Percentiles rank a stretch among this genome's conserved stretches.
phyloP scores from a whole-genome alignment of 345 rosid genomes.

The Ricinus communis region DNA sequence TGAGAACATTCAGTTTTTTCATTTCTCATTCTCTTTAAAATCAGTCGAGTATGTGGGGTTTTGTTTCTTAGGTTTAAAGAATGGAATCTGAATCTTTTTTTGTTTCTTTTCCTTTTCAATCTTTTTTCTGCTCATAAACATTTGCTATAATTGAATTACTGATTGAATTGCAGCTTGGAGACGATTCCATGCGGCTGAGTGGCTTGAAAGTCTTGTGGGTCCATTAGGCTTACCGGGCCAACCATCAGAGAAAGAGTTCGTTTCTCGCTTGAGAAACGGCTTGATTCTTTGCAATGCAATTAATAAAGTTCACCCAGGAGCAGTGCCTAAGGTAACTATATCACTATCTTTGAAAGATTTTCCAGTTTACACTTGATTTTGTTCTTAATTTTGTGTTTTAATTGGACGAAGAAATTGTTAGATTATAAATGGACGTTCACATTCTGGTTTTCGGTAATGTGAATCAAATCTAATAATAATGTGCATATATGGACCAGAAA shows the following conservation, averaged over 20 bases:
- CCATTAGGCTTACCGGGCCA: constrained; percentile 54
- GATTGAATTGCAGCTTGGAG: constrained; percentile 53
- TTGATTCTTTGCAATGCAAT: constrained; percentile 73
- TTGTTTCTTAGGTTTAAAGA: background rate
- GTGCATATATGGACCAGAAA: too few relatives aligned
- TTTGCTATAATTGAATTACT: background rate
- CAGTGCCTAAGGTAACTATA: constrained; percentile 66
- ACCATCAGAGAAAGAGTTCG: constrained; percentile 81
- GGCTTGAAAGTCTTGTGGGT: constrained; percentile 76
- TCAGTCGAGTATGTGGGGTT: too few relatives aligned
- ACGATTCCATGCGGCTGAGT: constrained; percentile 62
- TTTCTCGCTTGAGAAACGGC: constrained; percentile 92
- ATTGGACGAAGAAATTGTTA: background rate
- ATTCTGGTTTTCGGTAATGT: too few relatives aligned
- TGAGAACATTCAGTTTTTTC: background rate
- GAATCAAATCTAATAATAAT: too few relatives aligned
- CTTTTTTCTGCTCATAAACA: too few relatives aligned
- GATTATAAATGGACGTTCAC: too few relatives aligned
- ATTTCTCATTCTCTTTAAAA: too few relatives aligned
- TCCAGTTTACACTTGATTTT: background rate
- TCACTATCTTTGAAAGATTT: background rate
- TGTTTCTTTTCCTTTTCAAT: background rate
- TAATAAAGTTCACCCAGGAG: constrained; percentile 79
- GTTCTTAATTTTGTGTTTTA: background rate
- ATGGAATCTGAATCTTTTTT: background rate